Conservation (phyloP, 148 eudicot species). For the Polygonum maritimum region DNA sequence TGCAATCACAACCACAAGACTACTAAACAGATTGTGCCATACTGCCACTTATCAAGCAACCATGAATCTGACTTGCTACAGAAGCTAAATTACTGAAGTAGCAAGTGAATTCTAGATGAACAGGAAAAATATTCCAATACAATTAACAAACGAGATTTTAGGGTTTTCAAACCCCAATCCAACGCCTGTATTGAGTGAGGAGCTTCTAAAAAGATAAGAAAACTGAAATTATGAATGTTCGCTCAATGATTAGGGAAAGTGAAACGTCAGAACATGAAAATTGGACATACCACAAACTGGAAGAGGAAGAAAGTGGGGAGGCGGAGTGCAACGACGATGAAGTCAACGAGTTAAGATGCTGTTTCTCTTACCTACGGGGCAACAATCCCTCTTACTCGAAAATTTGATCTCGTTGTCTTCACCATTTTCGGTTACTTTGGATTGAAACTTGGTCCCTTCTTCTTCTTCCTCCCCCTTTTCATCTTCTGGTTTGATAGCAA, state of each 20-base stretch:
- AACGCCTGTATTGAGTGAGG: not conserved
- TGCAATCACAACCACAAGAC: not conserved
- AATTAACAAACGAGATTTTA: too few relatives aligned
- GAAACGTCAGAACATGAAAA: too few relatives aligned
- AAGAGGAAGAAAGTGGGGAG: constrained; percentile 15
- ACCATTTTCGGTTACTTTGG: too few relatives aligned
- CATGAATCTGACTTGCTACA: not conserved
- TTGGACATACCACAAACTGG: not conserved
- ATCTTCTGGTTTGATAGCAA: too few relatives aligned
- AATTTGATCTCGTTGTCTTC: too few relatives aligned
- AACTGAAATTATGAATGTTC: too few relatives aligned
- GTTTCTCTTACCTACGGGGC: constrained; percentile 19
- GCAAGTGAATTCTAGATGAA: not conserved
- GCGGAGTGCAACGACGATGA: constrained; percentile 13
- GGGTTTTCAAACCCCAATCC: not conserved
- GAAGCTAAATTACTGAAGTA: not conserved
- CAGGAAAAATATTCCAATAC: not conserved
- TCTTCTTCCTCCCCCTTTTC: too few relatives aligned
- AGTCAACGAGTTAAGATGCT: constrained; percentile 18
- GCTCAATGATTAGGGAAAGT: too few relatives aligned
- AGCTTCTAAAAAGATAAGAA: too few relatives aligned
- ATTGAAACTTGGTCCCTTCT: too few relatives aligned
- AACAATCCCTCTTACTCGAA: constrained; percentile 12
- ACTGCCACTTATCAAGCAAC: not conserved
- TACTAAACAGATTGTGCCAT: not conserved